phyloP scores from a whole-genome alignment of 2,329 filamentous ascomycete genomes.

The Harringtonia aguacate region DNA sequence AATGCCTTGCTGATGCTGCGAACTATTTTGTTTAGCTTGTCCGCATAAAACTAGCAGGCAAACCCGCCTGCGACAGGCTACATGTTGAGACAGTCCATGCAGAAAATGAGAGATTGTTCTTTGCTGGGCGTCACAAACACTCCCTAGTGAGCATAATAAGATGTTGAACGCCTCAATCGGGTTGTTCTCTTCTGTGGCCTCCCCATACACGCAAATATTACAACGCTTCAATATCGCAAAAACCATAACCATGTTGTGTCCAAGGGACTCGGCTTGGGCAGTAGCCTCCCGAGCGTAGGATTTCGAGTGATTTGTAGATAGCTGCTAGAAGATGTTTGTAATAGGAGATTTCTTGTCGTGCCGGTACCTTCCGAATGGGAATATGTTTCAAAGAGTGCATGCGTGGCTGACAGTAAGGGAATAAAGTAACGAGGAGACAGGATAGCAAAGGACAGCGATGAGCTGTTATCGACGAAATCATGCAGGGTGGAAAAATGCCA shows the following conservation, averaged over 20 bases:
- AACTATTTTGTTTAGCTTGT: not conserved
- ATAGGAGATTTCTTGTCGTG: slow-evolving; percentile 17
- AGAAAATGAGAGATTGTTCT: not conserved
- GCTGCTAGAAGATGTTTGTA: slow-evolving; percentile 25
- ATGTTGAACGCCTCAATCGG: no score
- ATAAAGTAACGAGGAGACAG: not conserved
- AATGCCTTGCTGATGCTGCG: not conserved
- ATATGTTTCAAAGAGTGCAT: slow-evolving; percentile 15
- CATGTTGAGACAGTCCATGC: no score
- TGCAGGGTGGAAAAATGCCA: slow-evolving; percentile 4
- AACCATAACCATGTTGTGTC: slow-evolving; percentile 27
- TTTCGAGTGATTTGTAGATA: slow-evolving; percentile 26
- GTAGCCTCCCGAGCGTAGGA: slow-evolving; percentile 28
- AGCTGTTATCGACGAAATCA: not conserved
- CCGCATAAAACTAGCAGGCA: no score
- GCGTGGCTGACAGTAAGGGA: slow-evolving; percentile 2
- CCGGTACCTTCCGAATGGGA: slow-evolving; percentile 16
- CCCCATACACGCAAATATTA: slow-evolving; percentile 2
- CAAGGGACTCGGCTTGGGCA: slow-evolving; percentile 24
- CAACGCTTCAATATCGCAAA: slow-evolving; percentile 20
- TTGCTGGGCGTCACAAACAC: not conserved
- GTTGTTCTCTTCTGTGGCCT: no score
- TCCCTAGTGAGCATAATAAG: no score
- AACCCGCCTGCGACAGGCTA: no score
- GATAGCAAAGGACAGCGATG: not conserved